Percentiles rank a stretch among this genome's conserved stretches.
Evolutionary conservation across 2,329 filamentous ascomycete species (phyloP).

Genomic region (Curvularia eragrostidis): DNA sequence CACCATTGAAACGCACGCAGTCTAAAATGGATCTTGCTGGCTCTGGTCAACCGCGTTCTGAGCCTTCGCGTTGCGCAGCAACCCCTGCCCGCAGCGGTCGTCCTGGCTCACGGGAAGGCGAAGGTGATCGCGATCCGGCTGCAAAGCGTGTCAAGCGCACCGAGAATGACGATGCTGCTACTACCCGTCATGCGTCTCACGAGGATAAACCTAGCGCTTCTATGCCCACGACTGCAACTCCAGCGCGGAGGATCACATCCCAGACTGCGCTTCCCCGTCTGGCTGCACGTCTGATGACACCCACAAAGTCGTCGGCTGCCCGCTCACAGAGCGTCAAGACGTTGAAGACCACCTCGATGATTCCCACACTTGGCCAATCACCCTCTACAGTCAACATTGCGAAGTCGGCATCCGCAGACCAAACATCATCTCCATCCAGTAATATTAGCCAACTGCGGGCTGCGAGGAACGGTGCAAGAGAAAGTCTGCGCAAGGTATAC

Average conservation of each 20-base stretch:
- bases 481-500: slow-evolving; percentile 42
- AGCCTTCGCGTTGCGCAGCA: slow-evolving; percentile 39
- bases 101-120: slow-evolving; percentile 37
- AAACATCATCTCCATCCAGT: slow-evolving; percentile 49
- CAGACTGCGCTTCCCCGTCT: slow-evolving; percentile 57
- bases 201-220: slow-evolving; percentile 23
- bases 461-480: slow-evolving; percentile 48
- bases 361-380: slow-evolving; percentile 61
- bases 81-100: slow-evolving; percentile 35
- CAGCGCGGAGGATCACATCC: slow-evolving; percentile 39
- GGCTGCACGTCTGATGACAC: slow-evolving; percentile 68
- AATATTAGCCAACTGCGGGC: slow-evolving; percentile 33
- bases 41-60: slow-evolving; percentile 47
- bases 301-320: slow-evolving; percentile 76
- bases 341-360: slow-evolving; percentile 57
- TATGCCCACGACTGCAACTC: slow-evolving; percentile 24
- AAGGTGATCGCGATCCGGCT: slow-evolving; percentile 48
- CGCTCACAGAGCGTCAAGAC: slow-evolving; percentile 63
- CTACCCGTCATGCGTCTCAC: slow-evolving; percentile 64
- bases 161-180: slow-evolving; percentile 72
- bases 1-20: slow-evolving; percentile 59
- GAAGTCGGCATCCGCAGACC: slow-evolving; percentile 60
- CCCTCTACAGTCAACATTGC: slow-evolving; percentile 58
- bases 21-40: slow-evolving; percentile 69
- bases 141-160: slow-evolving; percentile 76